Evolutionary conservation across 202 grass and related monocot species (phyloP).

Genomic region (Setaria italica): DNA sequence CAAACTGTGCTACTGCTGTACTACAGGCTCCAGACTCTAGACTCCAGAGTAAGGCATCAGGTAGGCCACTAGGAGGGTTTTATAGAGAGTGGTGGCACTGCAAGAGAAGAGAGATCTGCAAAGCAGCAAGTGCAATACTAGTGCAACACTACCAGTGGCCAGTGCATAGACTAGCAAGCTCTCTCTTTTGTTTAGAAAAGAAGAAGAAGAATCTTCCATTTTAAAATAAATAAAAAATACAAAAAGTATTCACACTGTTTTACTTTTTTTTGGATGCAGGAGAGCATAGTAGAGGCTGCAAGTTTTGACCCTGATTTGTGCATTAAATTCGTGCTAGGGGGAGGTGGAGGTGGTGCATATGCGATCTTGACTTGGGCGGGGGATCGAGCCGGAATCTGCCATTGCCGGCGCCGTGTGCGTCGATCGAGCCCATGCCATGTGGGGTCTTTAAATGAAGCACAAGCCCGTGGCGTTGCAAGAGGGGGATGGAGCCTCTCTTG

Average conservation of each 20-base stretch:
- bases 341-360: neutral
- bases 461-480: slow-evolving; percentile 18
- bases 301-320: slow-evolving; percentile 52
- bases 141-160: neutral
- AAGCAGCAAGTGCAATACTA: no score
- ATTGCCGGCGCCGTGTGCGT: slow-evolving; percentile 48
- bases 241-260: no score
- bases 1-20: slow-evolving; percentile 43
- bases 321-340: slow-evolving; percentile 47
- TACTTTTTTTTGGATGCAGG: neutral
- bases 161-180: neutral
- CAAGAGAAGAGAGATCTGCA: no score
- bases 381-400: slow-evolving; percentile 47
- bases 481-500: neutral
- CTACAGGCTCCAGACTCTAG: slow-evolving; percentile 67
- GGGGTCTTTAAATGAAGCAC: slow-evolving; percentile 54
- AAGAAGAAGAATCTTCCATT: neutral
- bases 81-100: slow-evolving; percentile 37
- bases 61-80: slow-evolving; percentile 48
- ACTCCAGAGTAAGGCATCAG: slow-evolving; percentile 55
- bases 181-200: neutral
- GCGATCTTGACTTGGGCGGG: slow-evolving; percentile 36
- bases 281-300: slow-evolving; percentile 26
- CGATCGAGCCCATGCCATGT: slow-evolving; percentile 62
- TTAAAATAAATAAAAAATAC: neutral